A percentile compares a stretch with the other conserved stretches of the same genome.
phyloP scores from a whole-genome alignment of 495 filamentous ascomycete genomes.

The Podospora fimiseda region DNA sequence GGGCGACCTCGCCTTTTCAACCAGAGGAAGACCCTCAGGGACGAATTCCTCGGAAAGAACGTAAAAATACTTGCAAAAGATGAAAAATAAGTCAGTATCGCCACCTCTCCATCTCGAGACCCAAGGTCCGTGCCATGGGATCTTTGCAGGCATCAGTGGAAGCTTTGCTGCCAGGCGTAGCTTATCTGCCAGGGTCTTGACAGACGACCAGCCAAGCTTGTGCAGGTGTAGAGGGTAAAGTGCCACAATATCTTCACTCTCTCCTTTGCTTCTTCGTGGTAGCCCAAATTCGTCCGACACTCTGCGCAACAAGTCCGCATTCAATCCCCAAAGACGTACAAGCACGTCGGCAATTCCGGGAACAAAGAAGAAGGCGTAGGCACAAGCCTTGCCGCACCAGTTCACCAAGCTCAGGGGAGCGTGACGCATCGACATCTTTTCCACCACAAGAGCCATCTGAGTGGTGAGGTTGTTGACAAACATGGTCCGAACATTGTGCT shows the following conservation, averaged over 20 bases:
- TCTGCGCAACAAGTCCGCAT: constrained; percentile 58
- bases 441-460: constrained; percentile 84
- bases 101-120: constrained; percentile 77
- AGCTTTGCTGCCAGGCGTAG: constrained; percentile 62
- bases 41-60: constrained; percentile 77
- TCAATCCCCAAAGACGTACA: constrained; percentile 73
- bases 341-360: constrained; percentile 83
- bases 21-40: constrained; percentile 51
- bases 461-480: constrained; percentile 81
- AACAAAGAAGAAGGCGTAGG: constrained; percentile 95
- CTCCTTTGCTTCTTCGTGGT: constrained; percentile 38
- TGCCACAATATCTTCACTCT: constrained; percentile 55
- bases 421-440: constrained; percentile 82
- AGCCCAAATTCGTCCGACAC: constrained; percentile 59
- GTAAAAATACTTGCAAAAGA: constrained; percentile 89
- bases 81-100: constrained; percentile 89
- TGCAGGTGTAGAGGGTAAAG: constrained; percentile 70
- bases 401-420: constrained; percentile 88
- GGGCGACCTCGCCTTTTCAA: constrained; percentile 65
- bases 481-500: constrained; percentile 89
- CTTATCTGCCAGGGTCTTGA: constrained; percentile 53
- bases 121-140: constrained; percentile 86
- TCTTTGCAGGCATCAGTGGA: constrained; percentile 63
- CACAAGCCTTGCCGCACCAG: constrained; percentile 89
- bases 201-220: constrained; percentile 63